Conservation (phyloP, 148 eudicot species). For the Silene conica region DNA sequence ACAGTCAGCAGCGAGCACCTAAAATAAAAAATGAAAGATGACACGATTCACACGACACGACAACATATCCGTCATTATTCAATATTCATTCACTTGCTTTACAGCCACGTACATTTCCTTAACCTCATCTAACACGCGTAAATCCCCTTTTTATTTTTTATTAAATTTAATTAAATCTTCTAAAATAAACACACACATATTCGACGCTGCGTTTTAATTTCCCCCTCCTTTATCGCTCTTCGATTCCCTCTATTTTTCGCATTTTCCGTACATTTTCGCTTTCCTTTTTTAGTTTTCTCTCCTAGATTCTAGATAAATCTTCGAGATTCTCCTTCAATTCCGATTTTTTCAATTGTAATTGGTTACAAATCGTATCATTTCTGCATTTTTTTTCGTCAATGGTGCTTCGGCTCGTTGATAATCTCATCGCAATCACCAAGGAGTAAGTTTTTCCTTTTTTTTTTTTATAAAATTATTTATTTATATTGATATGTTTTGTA, state of each 20-base stretch:
- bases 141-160: too few relatives aligned
- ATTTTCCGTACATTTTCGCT: neutral
- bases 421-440: conserved; percentile 10
- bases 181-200: neutral
- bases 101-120: conserved; percentile 6
- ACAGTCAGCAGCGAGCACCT: conserved; percentile 1
- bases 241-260: neutral
- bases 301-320: neutral
- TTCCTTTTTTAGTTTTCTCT: conserved; percentile 9
- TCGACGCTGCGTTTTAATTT: conserved; percentile 21
- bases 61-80: too few relatives aligned
- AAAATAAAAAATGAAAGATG: too few relatives aligned
- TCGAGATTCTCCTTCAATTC: neutral
- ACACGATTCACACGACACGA: neutral
- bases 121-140: too few relatives aligned
- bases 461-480: too few relatives aligned
- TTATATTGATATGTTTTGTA: neutral
- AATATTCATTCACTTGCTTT: too few relatives aligned
- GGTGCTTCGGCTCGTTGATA: conserved; percentile 11
- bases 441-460: conserved; percentile 19
- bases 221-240: neutral
- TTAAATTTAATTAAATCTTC: too few relatives aligned
- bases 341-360: neutral
- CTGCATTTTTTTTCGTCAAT: neutral
- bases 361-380: neutral